Percentiles rank a stretch among this genome's conserved stretches.
Conservation (phyloP, 305 asterid genomes). For the Withania somnifera region DNA sequence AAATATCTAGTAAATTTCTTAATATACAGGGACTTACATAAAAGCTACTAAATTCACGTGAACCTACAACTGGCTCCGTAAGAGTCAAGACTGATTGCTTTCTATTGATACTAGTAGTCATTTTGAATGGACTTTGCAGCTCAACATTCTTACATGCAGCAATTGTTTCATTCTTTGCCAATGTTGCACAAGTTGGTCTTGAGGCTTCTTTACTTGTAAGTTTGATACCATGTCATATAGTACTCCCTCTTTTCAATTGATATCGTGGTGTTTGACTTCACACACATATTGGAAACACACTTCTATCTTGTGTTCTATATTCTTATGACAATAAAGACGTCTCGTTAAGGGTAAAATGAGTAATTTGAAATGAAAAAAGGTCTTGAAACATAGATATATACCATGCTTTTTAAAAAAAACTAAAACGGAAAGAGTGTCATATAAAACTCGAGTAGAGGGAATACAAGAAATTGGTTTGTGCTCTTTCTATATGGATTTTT, state of each 20-base stretch:
- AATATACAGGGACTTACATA: too few species aligned
- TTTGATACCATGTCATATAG: not conserved
- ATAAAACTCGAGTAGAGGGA: not conserved
- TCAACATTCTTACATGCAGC: conserved; percentile 72
- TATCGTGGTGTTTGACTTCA: not conserved
- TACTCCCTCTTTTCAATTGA: not conserved
- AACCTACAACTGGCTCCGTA: too few species aligned
- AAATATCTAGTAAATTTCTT: too few species aligned
- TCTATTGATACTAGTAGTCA: not conserved
- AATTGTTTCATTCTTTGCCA: conserved; percentile 49
- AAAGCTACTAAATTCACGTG: too few species aligned
- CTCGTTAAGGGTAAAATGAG: too few species aligned
- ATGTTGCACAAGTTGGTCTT: conserved; percentile 66
- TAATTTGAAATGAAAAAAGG: too few species aligned
- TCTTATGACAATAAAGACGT: too few species aligned
- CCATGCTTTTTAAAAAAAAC: not conserved
- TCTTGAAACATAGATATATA: too few species aligned
- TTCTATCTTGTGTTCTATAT: too few species aligned
- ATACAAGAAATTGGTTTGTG: not conserved
- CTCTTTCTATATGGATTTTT: not conserved
- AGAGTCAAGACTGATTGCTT: too few species aligned
- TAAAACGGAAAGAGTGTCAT: not conserved
- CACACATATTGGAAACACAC: too few species aligned
- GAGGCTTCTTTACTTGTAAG: conserved; percentile 53
- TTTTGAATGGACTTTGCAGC: conserved; percentile 28